Conservation (phyloP, 2,329 filamentous ascomycete genomes). For the Pestalotiopsis sp. region DNA sequence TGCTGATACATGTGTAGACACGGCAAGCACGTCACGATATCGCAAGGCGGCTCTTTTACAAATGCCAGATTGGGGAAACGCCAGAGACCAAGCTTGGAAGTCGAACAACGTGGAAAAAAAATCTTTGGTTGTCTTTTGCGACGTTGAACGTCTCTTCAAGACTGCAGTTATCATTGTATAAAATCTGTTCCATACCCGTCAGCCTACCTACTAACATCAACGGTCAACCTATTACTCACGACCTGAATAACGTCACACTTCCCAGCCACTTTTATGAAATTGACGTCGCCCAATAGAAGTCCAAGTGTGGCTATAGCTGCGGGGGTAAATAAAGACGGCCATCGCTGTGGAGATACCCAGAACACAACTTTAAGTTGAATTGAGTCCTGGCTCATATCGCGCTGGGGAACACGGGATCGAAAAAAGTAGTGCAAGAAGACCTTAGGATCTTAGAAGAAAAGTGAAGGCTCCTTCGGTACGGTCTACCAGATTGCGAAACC, state of each 20-base stretch:
- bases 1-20: too few relatives aligned
- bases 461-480: background rate
- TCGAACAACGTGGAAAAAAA: too few relatives aligned
- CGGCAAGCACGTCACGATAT: too few relatives aligned
- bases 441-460: background rate
- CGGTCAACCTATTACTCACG: background rate
- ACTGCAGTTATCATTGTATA: background rate
- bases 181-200: background rate
- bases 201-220: background rate
- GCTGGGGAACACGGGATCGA: background rate
- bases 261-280: background rate
- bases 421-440: background rate
- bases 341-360: background rate
- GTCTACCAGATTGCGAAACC: background rate
- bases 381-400: background rate
- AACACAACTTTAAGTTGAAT: background rate
- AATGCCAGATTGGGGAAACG: too few relatives aligned
- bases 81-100: too few relatives aligned
- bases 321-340: background rate
- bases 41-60: too few relatives aligned
- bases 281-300: background rate
- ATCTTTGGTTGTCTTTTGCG: too few relatives aligned
- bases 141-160: background rate
- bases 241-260: background rate
- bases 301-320: background rate